Base-by-base conservation (phyloP, 2,329 filamentous ascomycete species). In the Ophiobolus disseminans region DNA sequence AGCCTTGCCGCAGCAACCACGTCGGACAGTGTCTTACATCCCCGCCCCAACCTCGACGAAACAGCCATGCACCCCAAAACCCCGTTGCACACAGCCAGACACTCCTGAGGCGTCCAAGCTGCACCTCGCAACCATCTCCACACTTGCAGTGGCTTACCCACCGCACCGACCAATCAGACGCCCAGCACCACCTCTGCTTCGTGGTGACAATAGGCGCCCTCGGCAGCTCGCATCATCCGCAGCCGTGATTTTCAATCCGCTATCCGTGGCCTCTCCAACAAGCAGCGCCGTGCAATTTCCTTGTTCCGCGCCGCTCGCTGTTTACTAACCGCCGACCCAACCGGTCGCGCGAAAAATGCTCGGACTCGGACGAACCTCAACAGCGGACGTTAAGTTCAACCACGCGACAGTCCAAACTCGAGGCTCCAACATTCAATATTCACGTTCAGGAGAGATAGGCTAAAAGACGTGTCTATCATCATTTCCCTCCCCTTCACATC, bases 1-100 rank as follows among this genome's bases (percentile, higher is more conserved):
- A 20, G 57, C 55, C 55, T 62, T 45, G 48, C 57, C 53, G 58
- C 57, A 60, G 60, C 58, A 57, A 57, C 55, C 53, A 55, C 57
- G 46, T 50, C 37, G 34, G 26, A 39, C 45, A 37, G 35, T 39
- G 32, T 41, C 53, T 42, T 30, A 45, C 52, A 53, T 46, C 40
- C 38, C 28, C 40, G 55, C 55, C 52, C 37, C 46, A 45, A 19
- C 23, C 20, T 44, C 53, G 48, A 50, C 58, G 51, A 58, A 55
- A 60, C 58, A 56, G 51, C 40, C 39, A 47, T 25, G 32, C 45
- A 36, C 16, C 30, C n/a, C n/a, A n/a, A n/a, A n/a, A n/a, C n/a
- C n/a, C n/a, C 30, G n/a, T 14, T 14, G 10, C 10, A 7, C 30
- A 14, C 9, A 32, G 30, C 30, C n/a, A n/a, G n/a, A n/a, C n/a